Conservation (phyloP, 2,329 filamentous ascomycete genomes). For the Niveomyces coronatus region DNA sequence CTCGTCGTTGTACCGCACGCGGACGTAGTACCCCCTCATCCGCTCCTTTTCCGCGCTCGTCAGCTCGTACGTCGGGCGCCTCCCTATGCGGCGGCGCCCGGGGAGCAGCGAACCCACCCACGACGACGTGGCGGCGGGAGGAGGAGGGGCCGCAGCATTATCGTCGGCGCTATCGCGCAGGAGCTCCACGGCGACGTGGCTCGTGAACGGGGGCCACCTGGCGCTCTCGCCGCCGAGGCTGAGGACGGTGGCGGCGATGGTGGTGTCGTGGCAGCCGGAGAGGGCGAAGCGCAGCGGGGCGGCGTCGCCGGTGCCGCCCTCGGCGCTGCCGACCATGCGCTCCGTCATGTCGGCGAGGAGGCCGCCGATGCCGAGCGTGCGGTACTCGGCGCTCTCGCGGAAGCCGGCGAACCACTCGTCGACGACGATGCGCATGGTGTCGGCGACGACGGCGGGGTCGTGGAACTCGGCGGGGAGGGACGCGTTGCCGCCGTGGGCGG, state of each 20-base stretch:
- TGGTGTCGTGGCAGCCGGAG: slow-evolving; percentile 88
- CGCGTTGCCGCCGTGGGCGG: slow-evolving; percentile 57
- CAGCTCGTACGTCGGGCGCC: slow-evolving; percentile 48
- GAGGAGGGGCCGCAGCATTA: slow-evolving; percentile 17
- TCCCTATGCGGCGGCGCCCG: slow-evolving; percentile 37
- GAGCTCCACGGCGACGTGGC: slow-evolving; percentile 82
- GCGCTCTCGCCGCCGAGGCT: slow-evolving; percentile 69
- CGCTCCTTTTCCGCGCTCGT: slow-evolving; percentile 44
- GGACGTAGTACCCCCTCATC: slow-evolving; percentile 73
- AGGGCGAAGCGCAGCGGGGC: slow-evolving; percentile 61
- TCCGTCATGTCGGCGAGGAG: slow-evolving; percentile 75
- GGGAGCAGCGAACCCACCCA: slow-evolving; percentile 19
- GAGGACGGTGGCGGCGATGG: slow-evolving; percentile 66
- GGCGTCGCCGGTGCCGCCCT: slow-evolving; percentile 22
- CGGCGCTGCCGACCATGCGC: slow-evolving; percentile 58
- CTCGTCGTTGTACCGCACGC: slow-evolving; percentile 82
- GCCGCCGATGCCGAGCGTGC: slow-evolving; percentile 76
- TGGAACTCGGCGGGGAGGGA: slow-evolving; percentile 87
- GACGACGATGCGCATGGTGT: slow-evolving; percentile 65
- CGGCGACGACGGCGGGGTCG: slow-evolving; percentile 56
- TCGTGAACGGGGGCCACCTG: slow-evolving; percentile 88
- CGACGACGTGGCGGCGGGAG: slow-evolving; percentile 12
- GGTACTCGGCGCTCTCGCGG: slow-evolving; percentile 73
- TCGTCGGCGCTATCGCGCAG: slow-evolving; percentile 47
- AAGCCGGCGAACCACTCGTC: slow-evolving; percentile 95